phyloP scores from a whole-genome alignment of 495 filamentous ascomycete species.

The Hypoxylon cercidicola region DNA sequence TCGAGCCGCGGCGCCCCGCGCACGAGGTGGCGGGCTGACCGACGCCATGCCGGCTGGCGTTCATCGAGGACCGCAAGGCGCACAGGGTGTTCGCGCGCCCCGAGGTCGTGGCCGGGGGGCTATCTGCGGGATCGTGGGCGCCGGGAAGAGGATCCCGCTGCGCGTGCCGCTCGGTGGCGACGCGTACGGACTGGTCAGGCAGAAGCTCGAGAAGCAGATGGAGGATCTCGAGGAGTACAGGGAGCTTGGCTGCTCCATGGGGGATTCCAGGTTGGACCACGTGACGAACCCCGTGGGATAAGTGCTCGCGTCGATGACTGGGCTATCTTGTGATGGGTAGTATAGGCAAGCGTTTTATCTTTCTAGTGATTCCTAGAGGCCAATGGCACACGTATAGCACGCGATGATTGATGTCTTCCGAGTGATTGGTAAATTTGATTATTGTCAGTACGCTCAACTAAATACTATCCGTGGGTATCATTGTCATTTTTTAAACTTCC shows the following conservation, averaged over 20 bases:
- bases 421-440: too few species aligned
- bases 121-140: conserved; percentile 50
- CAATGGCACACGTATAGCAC: too few species aligned
- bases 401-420: too few species aligned
- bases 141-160: conserved; percentile 53
- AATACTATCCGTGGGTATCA: conserved; percentile 20
- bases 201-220: conserved; percentile 47
- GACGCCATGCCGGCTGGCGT: conserved; percentile 49
- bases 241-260: conserved; percentile 44
- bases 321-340: too few species aligned
- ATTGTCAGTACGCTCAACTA: too few species aligned
- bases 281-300: conserved; percentile 16
- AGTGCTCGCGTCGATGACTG: background rate
- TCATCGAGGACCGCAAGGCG: conserved; percentile 45
- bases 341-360: too few species aligned
- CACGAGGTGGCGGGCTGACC: conserved; percentile 51
- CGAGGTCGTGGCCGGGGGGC: conserved; percentile 49
- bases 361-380: too few species aligned
- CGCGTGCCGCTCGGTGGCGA: conserved; percentile 57
- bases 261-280: conserved; percentile 1
- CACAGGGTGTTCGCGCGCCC: conserved; percentile 49
- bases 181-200: conserved; percentile 50
- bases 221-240: conserved; percentile 48
- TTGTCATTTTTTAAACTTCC: background rate
- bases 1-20: conserved; percentile 47